Evolutionary conservation across 768 basidiomycete species (phyloP), one percentile per base, ranked within the genome.

Genomic region (Fomitopsis serialis): DNA sequence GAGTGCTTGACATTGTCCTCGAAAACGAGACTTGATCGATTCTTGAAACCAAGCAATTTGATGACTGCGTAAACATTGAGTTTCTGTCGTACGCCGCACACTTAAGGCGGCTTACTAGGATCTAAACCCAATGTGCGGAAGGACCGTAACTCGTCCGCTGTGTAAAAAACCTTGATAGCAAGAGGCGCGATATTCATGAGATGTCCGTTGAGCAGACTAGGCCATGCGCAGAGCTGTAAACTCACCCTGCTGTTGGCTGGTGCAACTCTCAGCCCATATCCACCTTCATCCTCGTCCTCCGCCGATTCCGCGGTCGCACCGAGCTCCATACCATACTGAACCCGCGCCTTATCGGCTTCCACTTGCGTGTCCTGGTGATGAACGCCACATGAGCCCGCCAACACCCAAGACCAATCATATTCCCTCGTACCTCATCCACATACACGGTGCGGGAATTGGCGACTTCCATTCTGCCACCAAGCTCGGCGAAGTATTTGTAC

Each of bases 1-100:
- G 94, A 86, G 69, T 98, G 94, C 63, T 92, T 96, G 63, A 97
- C 69, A 59, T 95, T 96, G 64, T 98, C 92, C 65, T 94, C 89
- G 59, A 95, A 89, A 1, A 71, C 70, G 1, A 98, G 76, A 58
- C 87, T 78, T 5, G 68, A 68, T 12, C 77, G 78, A 50, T 86
- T 76, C 65, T 94, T 93, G 75, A 98, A 98, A 4, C 97, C 97
- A 24, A 99, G 82, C 4, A 99, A 82, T 67, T 87, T 93, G 64
- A 99, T 80, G 11, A 85, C 92, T 91, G 54, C 36, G 32, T 43
- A 48, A 15, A 15, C 19, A 40, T 47, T 2, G 51, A 49, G 45
- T 32, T 52, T 24, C 45, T 15, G 6, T 17, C 13, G 7, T 45
- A 15, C 15, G 8, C 45, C 8, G 7, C 45, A 8, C 23, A 27